These are phyloP conservation scores for Polygonum aviculare DNA, from an alignment of 148 eudicot genomes.

Conservation along the genomic window DNA sequence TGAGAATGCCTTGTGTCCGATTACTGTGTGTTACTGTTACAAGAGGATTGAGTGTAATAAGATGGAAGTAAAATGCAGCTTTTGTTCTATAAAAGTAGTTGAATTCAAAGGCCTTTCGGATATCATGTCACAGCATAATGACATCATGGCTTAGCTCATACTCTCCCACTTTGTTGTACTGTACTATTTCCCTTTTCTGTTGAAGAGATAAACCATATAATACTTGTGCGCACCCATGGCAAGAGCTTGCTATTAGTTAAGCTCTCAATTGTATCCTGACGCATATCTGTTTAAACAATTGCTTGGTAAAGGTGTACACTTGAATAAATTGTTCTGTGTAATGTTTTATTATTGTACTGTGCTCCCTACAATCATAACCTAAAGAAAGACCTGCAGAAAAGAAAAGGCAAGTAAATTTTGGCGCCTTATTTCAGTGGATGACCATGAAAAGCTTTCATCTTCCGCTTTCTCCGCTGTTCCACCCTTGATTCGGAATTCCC, in stretches of 20 bases:
- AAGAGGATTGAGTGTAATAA: not conserved
- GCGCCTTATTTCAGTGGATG: conserved; percentile 15
- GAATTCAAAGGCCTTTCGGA: not conserved
- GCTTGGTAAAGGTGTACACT: not conserved
- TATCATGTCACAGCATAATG: not conserved
- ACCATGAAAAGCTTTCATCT: not conserved
- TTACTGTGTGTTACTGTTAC: not conserved
- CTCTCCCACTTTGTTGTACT: not conserved
- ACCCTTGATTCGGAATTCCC: not conserved
- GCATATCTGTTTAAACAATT: not conserved
- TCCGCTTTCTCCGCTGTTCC: not conserved
- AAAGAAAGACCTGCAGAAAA: not conserved
- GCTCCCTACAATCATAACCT: too few relatives aligned
- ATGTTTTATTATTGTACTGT: too few relatives aligned
- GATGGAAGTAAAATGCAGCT: not conserved
- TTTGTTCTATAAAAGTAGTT: not conserved
- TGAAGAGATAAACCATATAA: not conserved
- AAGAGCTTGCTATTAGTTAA: too few relatives aligned
- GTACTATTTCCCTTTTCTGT: not conserved
- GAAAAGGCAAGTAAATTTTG: not conserved
- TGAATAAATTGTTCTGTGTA: not conserved
- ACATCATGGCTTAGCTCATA: conserved; percentile 1
- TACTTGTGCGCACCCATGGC: not conserved
- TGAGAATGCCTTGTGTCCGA: not conserved
- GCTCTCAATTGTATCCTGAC: not conserved